Evolutionary conservation across 1,284 basidiomycete genomes (phyloP).

Genomic region (Meira nashicola): DNA sequence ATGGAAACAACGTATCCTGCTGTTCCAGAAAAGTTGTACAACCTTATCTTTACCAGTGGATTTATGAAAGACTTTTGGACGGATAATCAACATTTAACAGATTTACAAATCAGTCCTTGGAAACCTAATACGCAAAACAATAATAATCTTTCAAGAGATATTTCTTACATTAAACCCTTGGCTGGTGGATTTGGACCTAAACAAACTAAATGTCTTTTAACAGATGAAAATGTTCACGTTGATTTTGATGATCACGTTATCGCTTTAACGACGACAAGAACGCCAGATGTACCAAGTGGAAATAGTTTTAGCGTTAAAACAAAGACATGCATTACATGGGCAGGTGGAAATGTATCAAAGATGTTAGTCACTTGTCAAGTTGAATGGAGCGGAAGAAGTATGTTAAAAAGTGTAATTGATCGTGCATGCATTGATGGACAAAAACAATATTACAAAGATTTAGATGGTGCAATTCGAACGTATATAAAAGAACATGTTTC

Average conservation of each 20-base stretch:
- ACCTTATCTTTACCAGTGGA: slow-evolving; percentile 89
- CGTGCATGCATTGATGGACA: slow-evolving; percentile 90
- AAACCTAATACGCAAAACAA: slow-evolving; percentile 58
- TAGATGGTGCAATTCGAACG: slow-evolving; percentile 68
- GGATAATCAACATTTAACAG: slow-evolving; percentile 75
- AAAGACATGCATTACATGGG: slow-evolving; percentile 90
- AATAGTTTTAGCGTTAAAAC: slow-evolving; percentile 90
- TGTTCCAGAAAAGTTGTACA: slow-evolving; percentile 89
- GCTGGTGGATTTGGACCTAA: slow-evolving; percentile 83
- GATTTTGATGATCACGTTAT: slow-evolving; percentile 80
- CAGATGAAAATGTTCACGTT: slow-evolving; percentile 73
- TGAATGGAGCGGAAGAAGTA: slow-evolving; percentile 93
- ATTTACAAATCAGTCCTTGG: slow-evolving; percentile 47
- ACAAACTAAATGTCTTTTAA: slow-evolving; percentile 88
- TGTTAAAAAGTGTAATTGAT: slow-evolving; percentile 94
- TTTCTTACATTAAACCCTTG: slow-evolving; percentile 94
- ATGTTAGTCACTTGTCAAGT: slow-evolving; percentile 85
- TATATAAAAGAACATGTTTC: slow-evolving; percentile 82
- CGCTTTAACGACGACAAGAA: slow-evolving; percentile 82
- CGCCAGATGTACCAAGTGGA: slow-evolving; percentile 90
- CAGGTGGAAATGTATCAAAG: slow-evolving; percentile 68
- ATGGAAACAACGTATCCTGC: slow-evolving; percentile 77
- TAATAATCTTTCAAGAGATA: slow-evolving; percentile 71
- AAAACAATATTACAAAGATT: slow-evolving; percentile 76
- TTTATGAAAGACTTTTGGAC: slow-evolving; percentile 92